These are phyloP conservation scores for Apodospora peruviana DNA, from an alignment of 495 filamentous ascomycete species.

Conservation along the genomic window DNA sequence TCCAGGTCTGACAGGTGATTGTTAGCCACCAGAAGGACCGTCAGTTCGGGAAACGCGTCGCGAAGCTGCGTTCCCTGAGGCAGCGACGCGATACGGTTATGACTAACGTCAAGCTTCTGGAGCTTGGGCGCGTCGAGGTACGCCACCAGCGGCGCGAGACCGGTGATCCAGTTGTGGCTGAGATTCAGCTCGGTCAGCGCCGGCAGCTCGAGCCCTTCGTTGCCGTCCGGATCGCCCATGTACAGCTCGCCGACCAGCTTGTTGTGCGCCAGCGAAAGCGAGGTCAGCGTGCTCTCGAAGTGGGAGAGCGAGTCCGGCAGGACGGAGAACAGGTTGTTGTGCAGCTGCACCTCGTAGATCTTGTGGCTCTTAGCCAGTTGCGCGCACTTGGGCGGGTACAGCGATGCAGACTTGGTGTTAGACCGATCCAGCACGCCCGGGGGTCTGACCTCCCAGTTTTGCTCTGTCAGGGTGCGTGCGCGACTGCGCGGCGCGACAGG, in stretches of 20 bases:
- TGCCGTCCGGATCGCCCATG: conserved; percentile 32
- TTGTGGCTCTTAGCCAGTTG: conserved; percentile 42
- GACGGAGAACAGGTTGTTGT: conserved; percentile 66
- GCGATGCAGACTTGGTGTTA: conserved; percentile 51
- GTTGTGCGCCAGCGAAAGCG: conserved; percentile 77
- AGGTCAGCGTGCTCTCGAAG: conserved; percentile 62
- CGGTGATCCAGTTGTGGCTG: conserved; percentile 59
- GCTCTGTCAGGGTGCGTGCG: conserved; percentile 32
- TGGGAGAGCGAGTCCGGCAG: conserved; percentile 65
- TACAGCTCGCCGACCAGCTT: conserved; percentile 56
- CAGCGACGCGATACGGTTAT: conserved; percentile 67
- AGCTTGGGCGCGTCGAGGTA: conserved; percentile 66
- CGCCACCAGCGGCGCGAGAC: conserved; percentile 55
- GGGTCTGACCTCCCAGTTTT: conserved; percentile 59
- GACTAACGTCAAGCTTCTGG: conserved; percentile 69
- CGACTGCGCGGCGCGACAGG: conserved; percentile 37
- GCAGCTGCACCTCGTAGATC: conserved; percentile 55
- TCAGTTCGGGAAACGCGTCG: conserved; percentile 59
- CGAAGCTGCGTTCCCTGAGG: conserved; percentile 47
- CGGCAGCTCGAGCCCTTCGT: conserved; percentile 59
- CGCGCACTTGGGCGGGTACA: conserved; percentile 47
- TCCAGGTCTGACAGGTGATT: conserved; percentile 69
- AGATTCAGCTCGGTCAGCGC: conserved; percentile 71
- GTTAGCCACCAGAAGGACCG: conserved; percentile 63
- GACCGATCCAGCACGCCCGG: conserved; percentile 71